phyloP scores from a whole-genome alignment of 192 early-diverging fungal genomes.

The Entomortierella lignicola region DNA sequence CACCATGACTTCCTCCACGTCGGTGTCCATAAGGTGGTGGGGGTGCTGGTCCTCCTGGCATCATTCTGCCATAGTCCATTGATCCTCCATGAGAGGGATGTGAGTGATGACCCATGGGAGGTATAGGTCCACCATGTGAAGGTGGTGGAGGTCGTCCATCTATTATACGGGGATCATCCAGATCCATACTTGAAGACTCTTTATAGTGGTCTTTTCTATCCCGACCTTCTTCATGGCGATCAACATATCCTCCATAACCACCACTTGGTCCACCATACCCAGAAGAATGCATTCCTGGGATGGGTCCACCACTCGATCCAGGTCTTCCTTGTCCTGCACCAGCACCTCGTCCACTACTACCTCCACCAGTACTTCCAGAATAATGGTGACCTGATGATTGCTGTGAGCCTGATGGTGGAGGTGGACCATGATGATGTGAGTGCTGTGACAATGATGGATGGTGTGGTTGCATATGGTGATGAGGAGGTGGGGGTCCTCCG shows the following conservation, averaged over 20 bases:
- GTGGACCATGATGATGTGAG: conserved; percentile 35
- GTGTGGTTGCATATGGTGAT: conserved; percentile 44
- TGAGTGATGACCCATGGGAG: conserved; percentile 43
- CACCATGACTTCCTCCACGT: conserved; percentile 45
- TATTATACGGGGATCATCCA: conserved; percentile 52
- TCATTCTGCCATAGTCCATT: conserved; percentile 51
- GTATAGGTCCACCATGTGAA: conserved; percentile 45
- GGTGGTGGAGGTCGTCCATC: conserved; percentile 32
- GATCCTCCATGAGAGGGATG: conserved; percentile 52
- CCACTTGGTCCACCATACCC: conserved; percentile 27
- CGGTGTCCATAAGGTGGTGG: conserved; percentile 36
- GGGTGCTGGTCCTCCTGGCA: conserved; percentile 45
- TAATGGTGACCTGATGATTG: conserved; percentile 32
- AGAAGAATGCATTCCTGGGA: conserved; percentile 36
- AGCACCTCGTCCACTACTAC: conserved; percentile 26
- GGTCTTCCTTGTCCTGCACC: conserved; percentile 27
- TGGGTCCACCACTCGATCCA: conserved; percentile 34
- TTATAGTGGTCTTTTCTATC: conserved; percentile 48
- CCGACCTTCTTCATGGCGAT: conserved; percentile 34
- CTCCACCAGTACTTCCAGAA: conserved; percentile 18
- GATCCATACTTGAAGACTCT: conserved; percentile 38
- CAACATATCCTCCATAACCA: conserved; percentile 51
- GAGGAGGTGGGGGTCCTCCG: conserved; percentile 48
- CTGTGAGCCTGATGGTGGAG: conserved; percentile 27
- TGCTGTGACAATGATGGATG: conserved; percentile 33